These are phyloP conservation scores for Sisymbrium altissimum DNA, from an alignment of 345 rosid genomes.

Conservation along the genomic window DNA sequence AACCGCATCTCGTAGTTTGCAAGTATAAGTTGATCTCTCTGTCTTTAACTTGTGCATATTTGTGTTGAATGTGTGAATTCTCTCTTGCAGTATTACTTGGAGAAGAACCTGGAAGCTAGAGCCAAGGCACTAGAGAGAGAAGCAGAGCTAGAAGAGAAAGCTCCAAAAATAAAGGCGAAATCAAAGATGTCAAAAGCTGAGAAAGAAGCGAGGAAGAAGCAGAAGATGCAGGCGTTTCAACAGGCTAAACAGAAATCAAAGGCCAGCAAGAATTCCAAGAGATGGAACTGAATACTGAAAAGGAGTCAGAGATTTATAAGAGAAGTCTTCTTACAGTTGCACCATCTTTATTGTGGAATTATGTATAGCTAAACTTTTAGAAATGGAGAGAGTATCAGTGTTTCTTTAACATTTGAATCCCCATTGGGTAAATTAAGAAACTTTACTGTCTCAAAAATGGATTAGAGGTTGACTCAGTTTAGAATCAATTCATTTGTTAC, in stretches of 20 bases:
- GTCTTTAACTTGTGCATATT: not conserved
- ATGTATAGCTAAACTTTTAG: constrained; percentile 22
- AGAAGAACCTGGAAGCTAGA: constrained; percentile 92
- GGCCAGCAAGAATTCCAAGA: constrained; percentile 75
- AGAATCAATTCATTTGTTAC: no score
- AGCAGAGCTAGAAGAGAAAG: constrained; percentile 78
- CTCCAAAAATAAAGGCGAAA: constrained; percentile 90
- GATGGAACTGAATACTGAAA: constrained; percentile 76
- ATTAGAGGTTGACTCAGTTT: not conserved
- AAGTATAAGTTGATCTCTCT: no score
- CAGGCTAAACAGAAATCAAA: constrained; percentile 86
- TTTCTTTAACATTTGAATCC: not conserved
- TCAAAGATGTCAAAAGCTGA: constrained; percentile 99
- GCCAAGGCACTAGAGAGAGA: constrained; percentile 74
- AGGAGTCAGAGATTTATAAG: not conserved
- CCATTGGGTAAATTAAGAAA: constrained; percentile 2
- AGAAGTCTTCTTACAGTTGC: constrained; percentile 11
- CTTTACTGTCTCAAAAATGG: not conserved
- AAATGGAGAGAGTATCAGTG: constrained; percentile 2
- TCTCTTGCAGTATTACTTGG: constrained; percentile 76
- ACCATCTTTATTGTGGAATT: not conserved
- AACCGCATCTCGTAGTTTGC: not conserved
- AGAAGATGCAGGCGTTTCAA: constrained; percentile 83
- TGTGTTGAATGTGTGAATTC: not conserved
- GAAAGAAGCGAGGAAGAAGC: constrained; percentile 95